Evolutionary conservation across 345 rosid genomes (phyloP), one percentile per base, ranked within the genome.

Genomic region (Brassica juncea): DNA sequence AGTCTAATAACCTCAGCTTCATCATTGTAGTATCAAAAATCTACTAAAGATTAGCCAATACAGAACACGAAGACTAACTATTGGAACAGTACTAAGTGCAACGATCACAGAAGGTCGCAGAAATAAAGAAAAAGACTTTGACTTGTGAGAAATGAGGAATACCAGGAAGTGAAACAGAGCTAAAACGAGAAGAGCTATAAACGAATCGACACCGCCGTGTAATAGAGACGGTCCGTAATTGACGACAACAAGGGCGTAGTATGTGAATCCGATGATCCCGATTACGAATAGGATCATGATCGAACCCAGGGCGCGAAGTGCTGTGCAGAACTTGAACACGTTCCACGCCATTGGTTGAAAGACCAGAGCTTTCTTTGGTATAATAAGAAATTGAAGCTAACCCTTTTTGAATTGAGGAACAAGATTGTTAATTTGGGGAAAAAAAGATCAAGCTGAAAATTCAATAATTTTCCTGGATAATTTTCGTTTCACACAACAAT

Each of bases 281-380:
- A 92, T 72, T 8, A 92, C 91, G 34, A 88, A 63, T 2, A 87
- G 21, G 75, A 92, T 89, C 97, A 92, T 89, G 55, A 92, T 81
- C 31, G 93, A 90, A 54, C 97, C 95, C 66, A 90, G 80, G 16
- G 92, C 97, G 1, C 97, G 92, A 28, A 92, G 88, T 4, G 89
- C 86, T 35, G 93, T 87, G 71, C 97, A 92, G 83, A 88, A 90
- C 78, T 84, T 88, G 90, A 92, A 92, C 57, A 89, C 88, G 83
- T 92, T 90, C 88, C 89, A 87, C 15, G 95, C 91, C 94, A 90
- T 34, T 34, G 32, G 8, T 57, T 16, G 23, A 32, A 47, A 47
- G 16, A 4, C 54, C 16, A 47, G 12, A 32, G 31, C 34, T 34
- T 25, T 37, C n/a, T 21, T 6, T 6, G 65, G 44, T 65, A n/a